These are phyloP conservation scores for Kwoniella sp. DNA, from an alignment of 768 basidiomycete genomes.

Conservation along the genomic window DNA sequence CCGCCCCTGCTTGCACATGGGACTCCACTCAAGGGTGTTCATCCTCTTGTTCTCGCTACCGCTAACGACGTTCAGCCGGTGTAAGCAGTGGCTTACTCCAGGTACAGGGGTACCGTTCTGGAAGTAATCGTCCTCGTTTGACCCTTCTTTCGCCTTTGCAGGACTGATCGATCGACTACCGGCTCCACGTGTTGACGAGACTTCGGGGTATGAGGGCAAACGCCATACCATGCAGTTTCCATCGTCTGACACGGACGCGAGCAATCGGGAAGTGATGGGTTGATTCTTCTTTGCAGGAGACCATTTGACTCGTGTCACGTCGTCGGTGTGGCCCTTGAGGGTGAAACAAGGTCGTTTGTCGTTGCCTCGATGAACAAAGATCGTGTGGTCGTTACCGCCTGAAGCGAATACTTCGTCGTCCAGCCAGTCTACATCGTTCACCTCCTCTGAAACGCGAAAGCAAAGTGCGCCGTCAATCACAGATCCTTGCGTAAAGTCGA, in stretches of 20 bases:
- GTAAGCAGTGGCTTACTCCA: conserved; percentile 31
- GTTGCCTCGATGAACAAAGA: conserved; percentile 42
- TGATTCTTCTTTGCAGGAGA: conserved; percentile 30
- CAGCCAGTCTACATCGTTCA: conserved; percentile 55
- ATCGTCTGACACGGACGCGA: conserved; percentile 53
- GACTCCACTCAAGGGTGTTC: conserved; percentile 47
- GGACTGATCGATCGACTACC: conserved; percentile 20
- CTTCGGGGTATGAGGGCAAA: conserved; percentile 38
- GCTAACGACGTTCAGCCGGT: conserved; percentile 30
- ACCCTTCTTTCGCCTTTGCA: conserved; percentile 21
- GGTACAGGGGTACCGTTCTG: conserved; percentile 24
- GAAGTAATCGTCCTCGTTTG: conserved; percentile 43
- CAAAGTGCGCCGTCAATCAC: too few species aligned
- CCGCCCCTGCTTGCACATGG: conserved; percentile 28
- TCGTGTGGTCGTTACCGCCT: conserved; percentile 51
- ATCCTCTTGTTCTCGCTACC: conserved; percentile 42
- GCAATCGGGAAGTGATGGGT: conserved; percentile 23
- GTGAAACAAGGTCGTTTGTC: conserved; percentile 42
- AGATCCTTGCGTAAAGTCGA: too few species aligned
- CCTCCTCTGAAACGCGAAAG: conserved; percentile 35
- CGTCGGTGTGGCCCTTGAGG: conserved; percentile 52
- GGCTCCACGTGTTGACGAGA: conserved; percentile 9
- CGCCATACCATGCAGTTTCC: conserved; percentile 50
- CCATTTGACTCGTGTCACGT: conserved; percentile 46
- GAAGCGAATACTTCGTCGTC: conserved; percentile 54